Evolutionary conservation across 163 green algal species (phyloP).

Genomic region (Prototheca stagnorum): DNA sequence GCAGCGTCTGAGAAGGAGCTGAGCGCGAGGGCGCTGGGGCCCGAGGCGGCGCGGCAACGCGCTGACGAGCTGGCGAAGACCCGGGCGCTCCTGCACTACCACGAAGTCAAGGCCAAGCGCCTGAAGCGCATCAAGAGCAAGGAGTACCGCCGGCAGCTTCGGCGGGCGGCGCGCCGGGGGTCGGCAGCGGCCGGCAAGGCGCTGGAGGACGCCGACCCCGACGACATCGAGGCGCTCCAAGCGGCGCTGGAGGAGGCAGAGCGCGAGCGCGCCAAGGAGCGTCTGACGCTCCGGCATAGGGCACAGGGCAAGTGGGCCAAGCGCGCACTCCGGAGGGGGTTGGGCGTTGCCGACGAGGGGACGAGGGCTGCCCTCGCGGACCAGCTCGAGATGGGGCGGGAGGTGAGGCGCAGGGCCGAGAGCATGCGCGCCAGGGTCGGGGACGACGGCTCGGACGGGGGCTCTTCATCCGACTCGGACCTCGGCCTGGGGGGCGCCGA

Average conservation of each 20-base stretch:
- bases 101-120: conserved; percentile 73
- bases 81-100: conserved; percentile 76
- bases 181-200: conserved; percentile 16
- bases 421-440: too few species aligned
- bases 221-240: conserved; percentile 19
- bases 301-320: conserved; percentile 78
- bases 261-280: conserved; percentile 65
- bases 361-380: conserved; percentile 62
- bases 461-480: too few species aligned
- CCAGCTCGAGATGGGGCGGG: conserved; percentile 69
- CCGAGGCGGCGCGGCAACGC: conserved; percentile 56
- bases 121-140: conserved; percentile 91
- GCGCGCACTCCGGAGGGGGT: conserved; percentile 63
- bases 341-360: conserved; percentile 38
- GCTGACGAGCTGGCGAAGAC: conserved; percentile 70
- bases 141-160: conserved; percentile 27
- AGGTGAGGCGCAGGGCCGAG: conserved; percentile 59
- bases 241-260: conserved; percentile 54
- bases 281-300: conserved; percentile 79
- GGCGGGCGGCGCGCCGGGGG: conserved; percentile 22
- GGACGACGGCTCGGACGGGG: too few species aligned
- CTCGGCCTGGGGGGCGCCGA: too few species aligned
- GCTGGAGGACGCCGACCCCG: conserved; percentile 14
- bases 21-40: conserved; percentile 31
- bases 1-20: conserved; percentile 51